Evolutionary conservation across 306 rosid species (phyloP), one percentile per base, ranked within the genome.

Genomic region (Cicer arietinum): DNA sequence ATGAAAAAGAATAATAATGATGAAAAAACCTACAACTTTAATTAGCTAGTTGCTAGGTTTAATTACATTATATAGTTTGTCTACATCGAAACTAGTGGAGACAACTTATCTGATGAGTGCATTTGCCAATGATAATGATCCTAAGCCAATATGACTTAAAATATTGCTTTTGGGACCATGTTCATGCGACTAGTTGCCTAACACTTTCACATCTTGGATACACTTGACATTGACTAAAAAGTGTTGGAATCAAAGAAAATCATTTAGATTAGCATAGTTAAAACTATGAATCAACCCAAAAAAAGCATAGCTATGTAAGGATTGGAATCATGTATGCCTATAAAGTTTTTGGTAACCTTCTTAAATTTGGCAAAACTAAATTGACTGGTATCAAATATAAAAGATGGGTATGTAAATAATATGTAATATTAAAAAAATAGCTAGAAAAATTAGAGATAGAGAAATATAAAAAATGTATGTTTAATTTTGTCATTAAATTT

Each of bases 111-210:
- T 43, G 53, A 56, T 61, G 58, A 62, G 65, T 73, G 57, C 54
- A 77, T 77, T 69, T 50, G 44, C 51, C 62, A 30, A 40, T 69
- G 75, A 61, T 13, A 54, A 46, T 60, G 20, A 72, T 52, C 40
- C 75, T 57, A 9, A 57, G 22, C 10, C 42, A 42, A 62, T 69
- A 68, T 60, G 51, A 67, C 61, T 75, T 71, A 65, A 43, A 50
- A 51, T 71, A 58, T 73, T 77, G 50, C 56, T 77, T 84, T 58
- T 59, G 82, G 54, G 64, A 67, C 37, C 69, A 22, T 45, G 79
- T 42, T 67, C 66, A 47, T 17, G 14, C 74, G 18, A 64, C 46
- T 62, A 58, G 43, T 83, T 71, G 69, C 74, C 75, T 62, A 51
- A 62, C 50, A 68, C 66, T 66, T 67, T 16, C 51, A 60, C 42